Evolutionary conservation across 2,329 filamentous ascomycete genomes (phyloP).

Genomic region (Clonostachys rosea): DNA sequence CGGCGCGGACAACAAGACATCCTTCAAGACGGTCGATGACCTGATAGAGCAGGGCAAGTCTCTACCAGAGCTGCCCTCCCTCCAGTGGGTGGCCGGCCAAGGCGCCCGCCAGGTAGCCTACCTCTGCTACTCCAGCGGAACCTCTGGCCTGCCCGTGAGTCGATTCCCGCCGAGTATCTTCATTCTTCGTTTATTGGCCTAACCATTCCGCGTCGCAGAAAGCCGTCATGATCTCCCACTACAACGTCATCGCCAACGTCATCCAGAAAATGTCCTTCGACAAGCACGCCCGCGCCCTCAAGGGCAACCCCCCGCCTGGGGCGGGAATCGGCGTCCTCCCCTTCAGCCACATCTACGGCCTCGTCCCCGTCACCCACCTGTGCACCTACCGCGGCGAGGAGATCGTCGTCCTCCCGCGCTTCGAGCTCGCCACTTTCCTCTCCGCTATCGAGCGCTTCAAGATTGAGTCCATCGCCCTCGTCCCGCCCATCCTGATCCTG

Average conservation of each 20-base stretch:
- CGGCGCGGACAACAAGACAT: constrained; percentile 41
- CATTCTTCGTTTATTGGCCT: not conserved
- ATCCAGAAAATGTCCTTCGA: constrained; percentile 53
- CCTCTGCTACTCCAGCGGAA: constrained; percentile 77
- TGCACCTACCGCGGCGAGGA: constrained; percentile 69
- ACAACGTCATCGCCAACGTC: constrained; percentile 73
- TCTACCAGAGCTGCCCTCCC: constrained; percentile 45
- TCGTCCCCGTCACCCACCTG: constrained; percentile 67
- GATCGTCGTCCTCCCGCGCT: constrained; percentile 68
- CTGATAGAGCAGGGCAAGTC: constrained; percentile 56
- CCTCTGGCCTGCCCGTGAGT: constrained; percentile 68
- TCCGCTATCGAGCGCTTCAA: constrained; percentile 62
- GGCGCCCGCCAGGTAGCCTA: constrained; percentile 67
- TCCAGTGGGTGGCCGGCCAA: constrained; percentile 60
- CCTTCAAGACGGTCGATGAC: constrained; percentile 62
- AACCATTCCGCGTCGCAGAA: constrained; percentile 41
- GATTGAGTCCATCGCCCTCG: constrained; percentile 64
- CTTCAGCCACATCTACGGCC: constrained; percentile 76
- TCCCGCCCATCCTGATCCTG: constrained; percentile 74
- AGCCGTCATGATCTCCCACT: constrained; percentile 80
- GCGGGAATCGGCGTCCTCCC: constrained; percentile 64
- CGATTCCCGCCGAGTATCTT: not conserved
- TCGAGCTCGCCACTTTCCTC: constrained; percentile 65
- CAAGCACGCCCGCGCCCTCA: constrained; percentile 43
- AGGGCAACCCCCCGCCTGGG: constrained; percentile 25